Percentiles rank a stretch among this genome's conserved stretches.
Evolutionary conservation across 1,284 basidiomycete species (phyloP).

Genomic region (Puccinia horiana): DNA sequence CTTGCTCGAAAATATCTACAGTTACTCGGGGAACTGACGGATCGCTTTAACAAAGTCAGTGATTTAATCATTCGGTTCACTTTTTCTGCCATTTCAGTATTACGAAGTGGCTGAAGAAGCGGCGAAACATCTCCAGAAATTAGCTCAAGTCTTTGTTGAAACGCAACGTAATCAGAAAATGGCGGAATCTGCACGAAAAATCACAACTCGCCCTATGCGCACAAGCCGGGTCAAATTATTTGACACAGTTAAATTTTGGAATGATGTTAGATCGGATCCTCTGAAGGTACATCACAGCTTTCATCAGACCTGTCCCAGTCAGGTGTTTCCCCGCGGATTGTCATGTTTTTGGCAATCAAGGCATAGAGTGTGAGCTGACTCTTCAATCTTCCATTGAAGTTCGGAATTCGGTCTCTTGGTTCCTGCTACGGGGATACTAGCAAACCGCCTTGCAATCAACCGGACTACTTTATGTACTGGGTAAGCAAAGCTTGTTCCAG

Average conservation of each 20-base stretch:
- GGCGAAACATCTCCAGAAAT: not conserved
- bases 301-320: not conserved
- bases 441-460: slow-evolving; percentile 25
- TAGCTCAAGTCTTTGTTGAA: not conserved
- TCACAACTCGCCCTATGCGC: not conserved
- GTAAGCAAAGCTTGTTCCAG: slow-evolving; percentile 1
- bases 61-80: not conserved
- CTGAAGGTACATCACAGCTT: slow-evolving; percentile 5
- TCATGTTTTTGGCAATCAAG: not conserved
- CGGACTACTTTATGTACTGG: slow-evolving; percentile 34
- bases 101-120: not conserved
- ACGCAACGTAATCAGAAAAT: not conserved
- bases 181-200: not conserved
- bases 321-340: not conserved
- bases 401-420: slow-evolving; percentile 21
- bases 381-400: slow-evolving; percentile 11
- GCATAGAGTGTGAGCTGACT: not conserved
- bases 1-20: not conserved
- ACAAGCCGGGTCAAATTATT: not conserved
- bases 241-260: slow-evolving; percentile 33
- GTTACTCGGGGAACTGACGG: not conserved
- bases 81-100: not conserved
- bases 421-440: slow-evolving; percentile 20
- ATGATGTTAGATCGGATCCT: slow-evolving; percentile 26
- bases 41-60: slow-evolving; percentile 20